Evolutionary conservation across 495 filamentous ascomycete genomes (phyloP).

Genomic region (Cercophora scortea): DNA sequence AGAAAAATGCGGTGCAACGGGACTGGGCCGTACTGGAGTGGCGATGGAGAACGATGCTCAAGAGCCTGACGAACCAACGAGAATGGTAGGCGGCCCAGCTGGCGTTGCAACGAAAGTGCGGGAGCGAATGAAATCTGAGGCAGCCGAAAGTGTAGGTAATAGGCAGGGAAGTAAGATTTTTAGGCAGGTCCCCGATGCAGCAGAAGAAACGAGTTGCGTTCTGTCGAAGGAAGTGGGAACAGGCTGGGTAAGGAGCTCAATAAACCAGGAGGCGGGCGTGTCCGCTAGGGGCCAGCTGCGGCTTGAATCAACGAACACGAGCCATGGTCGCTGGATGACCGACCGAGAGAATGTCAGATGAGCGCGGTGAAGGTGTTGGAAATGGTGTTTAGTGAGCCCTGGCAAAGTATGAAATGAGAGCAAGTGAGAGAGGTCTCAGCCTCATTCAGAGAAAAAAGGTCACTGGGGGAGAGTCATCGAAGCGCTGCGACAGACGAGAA

Average conservation of each 20-base stretch:
- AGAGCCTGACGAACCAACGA: not conserved
- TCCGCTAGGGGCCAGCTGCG: conserved; percentile 1
- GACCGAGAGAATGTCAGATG: conserved; percentile 28
- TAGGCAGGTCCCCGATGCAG: not conserved
- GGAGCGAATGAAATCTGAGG: conserved; percentile 10
- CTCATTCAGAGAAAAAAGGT: conserved; percentile 18
- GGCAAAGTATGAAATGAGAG: conserved; percentile 14
- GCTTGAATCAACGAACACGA: conserved; percentile 4
- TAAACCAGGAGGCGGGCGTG: conserved; percentile 3
- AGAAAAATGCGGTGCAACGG: not conserved
- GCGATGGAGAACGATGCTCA: not conserved
- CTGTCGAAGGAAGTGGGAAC: not conserved
- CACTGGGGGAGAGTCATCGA: conserved; percentile 24
- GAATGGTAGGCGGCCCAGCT: not conserved
- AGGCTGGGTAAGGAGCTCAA: conserved; percentile 6
- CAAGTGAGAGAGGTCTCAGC: conserved; percentile 13
- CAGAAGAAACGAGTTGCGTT: conserved; percentile 2
- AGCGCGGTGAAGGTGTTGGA: conserved; percentile 17
- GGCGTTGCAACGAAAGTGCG: not conserved
- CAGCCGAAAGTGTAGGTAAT: conserved; percentile 2
- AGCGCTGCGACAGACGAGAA: conserved; percentile 15
- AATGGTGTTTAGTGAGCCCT: conserved; percentile 17
- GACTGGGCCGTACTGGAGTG: no score
- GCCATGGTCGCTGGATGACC: conserved; percentile 21
- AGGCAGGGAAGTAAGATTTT: not conserved